These are phyloP conservation scores for Trichophyton simii DNA, from an alignment of 2,329 filamentous ascomycete genomes.

Conservation along the genomic window DNA sequence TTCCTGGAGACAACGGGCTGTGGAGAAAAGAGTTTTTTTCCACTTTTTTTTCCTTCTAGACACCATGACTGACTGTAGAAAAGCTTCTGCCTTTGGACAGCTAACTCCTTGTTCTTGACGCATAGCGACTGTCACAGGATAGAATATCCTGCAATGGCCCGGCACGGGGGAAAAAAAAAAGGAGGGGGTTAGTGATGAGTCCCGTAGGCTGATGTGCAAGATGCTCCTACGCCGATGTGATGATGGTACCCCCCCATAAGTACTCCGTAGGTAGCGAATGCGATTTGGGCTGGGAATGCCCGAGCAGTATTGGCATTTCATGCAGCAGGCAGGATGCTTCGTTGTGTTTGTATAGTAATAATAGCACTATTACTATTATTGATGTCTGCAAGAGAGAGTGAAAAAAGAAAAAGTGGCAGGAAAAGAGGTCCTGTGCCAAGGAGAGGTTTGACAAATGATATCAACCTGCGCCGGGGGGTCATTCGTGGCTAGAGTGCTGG, in stretches of 20 bases:
- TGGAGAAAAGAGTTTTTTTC: not conserved
- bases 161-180: not conserved
- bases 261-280: not conserved
- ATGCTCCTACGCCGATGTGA: not conserved
- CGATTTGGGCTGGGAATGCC: not conserved
- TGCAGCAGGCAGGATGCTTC: not conserved
- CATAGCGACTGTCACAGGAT: not conserved
- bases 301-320: not conserved
- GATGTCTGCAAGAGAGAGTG: not conserved
- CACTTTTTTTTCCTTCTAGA: too few species aligned
- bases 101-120: not conserved
- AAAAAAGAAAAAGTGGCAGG: not conserved
- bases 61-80: not conserved
- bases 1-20: not conserved
- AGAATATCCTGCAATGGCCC: too few species aligned
- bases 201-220: not conserved
- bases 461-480: not conserved
- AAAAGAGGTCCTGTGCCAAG: not conserved
- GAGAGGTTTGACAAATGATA: conserved; percentile 1
- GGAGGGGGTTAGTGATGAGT: not conserved
- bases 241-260: not conserved
- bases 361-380: not conserved
- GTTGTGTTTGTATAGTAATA: not conserved
- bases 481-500: not conserved
- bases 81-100: not conserved